Base-by-base conservation (phyloP, 331 rosid genomes). In the Rhamnella rubrinervis region DNA sequence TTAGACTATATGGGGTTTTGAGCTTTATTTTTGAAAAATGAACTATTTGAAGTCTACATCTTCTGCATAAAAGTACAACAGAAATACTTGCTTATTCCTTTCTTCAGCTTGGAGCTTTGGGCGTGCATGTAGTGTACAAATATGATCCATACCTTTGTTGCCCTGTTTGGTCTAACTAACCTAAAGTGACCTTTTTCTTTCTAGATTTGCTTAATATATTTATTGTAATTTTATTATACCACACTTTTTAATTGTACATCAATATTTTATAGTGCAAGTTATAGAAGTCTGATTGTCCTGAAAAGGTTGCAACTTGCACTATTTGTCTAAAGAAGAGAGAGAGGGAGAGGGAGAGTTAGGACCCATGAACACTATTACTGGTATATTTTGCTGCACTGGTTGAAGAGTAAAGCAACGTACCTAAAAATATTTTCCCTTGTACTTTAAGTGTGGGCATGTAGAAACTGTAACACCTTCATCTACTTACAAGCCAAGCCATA, bases 401-500 rank as follows among this genome's bases (percentile, higher is more conserved):
- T 85, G 89, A 83, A 71, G 96, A 87, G 98, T 89, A 85, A 92
- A 92, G 96, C 98, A 89, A 85, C 72, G 79, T 58, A 71, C 81
- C 79, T 72, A 65, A 78, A 85, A 69, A 82, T 35, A 52, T 23
- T 52, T 63, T 88, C 73, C 79, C 89, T 90, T 88, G 87, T 62
- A 81, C 97, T 89, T 88, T 77, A 86, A 90, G 93, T 70, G 80
- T 84, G 73, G 93, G 90, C 88, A 83, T 88, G 88, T 75, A 64
- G 86, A 86, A 85, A 86, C 77, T 86, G 81, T 72, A 75, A 84
- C 82, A 82, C 83, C 88, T 87, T 87, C 89, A 88, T 90, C 86
- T 90, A 80, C 98, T 90, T 90, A 68, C 89, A 93, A 86, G 97
- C 86, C 90, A 86, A 90, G 97, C 91, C 95, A 88, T 81, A 84